Conservation (phyloP, 2,329 filamentous ascomycete genomes). For the Alternaria hordeiaustralica region DNA sequence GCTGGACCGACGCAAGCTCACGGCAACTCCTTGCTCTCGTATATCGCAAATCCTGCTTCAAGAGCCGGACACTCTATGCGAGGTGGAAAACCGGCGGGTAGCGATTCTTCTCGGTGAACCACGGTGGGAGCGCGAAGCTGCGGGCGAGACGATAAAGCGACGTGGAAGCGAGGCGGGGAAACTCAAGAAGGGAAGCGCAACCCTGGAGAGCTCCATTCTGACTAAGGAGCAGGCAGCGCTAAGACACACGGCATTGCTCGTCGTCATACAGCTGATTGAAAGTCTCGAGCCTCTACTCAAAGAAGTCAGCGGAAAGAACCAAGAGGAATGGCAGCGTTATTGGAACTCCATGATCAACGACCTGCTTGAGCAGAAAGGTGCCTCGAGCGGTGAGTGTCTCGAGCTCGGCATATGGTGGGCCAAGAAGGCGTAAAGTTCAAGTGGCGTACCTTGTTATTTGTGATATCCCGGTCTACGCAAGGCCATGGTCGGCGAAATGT, state of each 20-base stretch:
- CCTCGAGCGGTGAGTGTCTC: constrained; percentile 83
- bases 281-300: constrained; percentile 82
- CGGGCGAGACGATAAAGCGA: constrained; percentile 54
- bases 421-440: constrained; percentile 56
- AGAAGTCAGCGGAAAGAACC: constrained; percentile 82
- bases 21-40: constrained; percentile 77
- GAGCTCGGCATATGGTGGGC: constrained; percentile 72
- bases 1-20: constrained; percentile 73
- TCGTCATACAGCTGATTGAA: constrained; percentile 82
- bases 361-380: constrained; percentile 78
- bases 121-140: constrained; percentile 81
- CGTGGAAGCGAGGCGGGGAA: constrained; percentile 59
- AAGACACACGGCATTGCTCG: constrained; percentile 79
- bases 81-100: constrained; percentile 75
- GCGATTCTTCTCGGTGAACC: constrained; percentile 87
- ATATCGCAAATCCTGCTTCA: constrained; percentile 80
- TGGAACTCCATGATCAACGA: constrained; percentile 85
- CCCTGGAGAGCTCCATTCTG: constrained; percentile 58
- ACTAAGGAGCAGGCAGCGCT: constrained; percentile 74
- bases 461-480: constrained; percentile 31
- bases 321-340: constrained; percentile 93
- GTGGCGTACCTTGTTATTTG: constrained; percentile 30
- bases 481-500: constrained; percentile 15
- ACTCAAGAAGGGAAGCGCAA: constrained; percentile 42
- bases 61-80: constrained; percentile 74